These are phyloP conservation scores for Friedmanniomyces simplex DNA, from an alignment of 495 filamentous ascomycete species.

Conservation along the genomic window DNA sequence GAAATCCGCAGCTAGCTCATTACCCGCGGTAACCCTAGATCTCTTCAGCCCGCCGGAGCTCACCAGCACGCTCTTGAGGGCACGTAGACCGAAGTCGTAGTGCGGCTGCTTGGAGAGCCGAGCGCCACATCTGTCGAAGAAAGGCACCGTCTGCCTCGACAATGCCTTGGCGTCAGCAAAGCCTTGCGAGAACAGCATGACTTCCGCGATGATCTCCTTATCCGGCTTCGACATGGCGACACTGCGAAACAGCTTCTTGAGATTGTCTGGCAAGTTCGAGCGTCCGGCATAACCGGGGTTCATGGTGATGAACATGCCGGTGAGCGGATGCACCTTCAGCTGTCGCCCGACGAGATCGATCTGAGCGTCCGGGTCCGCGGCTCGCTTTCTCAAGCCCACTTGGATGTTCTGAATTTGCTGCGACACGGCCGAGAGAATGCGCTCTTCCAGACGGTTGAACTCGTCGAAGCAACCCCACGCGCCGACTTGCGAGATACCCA, in stretches of 20 bases:
- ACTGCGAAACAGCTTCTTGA: conserved; percentile 98
- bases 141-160: conserved; percentile 89
- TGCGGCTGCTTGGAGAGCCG: conserved; percentile 90
- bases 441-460: conserved; percentile 96
- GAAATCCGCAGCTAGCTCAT: conserved; percentile 51
- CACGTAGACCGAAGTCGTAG: conserved; percentile 96
- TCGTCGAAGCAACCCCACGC: conserved; percentile 99
- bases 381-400: conserved; percentile 74
- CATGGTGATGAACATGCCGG: conserved; percentile 99
- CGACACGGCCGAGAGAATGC: conserved; percentile 93
- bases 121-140: conserved; percentile 82
- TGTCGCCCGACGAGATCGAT: conserved; percentile 90
- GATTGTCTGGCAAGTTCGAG: conserved; percentile 93
- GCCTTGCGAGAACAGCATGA: conserved; percentile 98
- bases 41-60: conserved; percentile 95
- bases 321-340: conserved; percentile 77
- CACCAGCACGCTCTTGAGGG: conserved; percentile 93
- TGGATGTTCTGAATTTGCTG: conserved; percentile 99
- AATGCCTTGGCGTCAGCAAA: conserved; percentile 91
- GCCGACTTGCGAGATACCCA: conserved; percentile 97
- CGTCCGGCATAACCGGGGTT: conserved; percentile 97
- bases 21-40: conserved; percentile 47
- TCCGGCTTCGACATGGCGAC: conserved; percentile 99
- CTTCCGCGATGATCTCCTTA: conserved; percentile 97
- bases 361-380: conserved; percentile 64